These are phyloP conservation scores for Ophiosphaerella herpotricha DNA, from an alignment of 2,329 filamentous ascomycete species.

Conservation along the genomic window DNA sequence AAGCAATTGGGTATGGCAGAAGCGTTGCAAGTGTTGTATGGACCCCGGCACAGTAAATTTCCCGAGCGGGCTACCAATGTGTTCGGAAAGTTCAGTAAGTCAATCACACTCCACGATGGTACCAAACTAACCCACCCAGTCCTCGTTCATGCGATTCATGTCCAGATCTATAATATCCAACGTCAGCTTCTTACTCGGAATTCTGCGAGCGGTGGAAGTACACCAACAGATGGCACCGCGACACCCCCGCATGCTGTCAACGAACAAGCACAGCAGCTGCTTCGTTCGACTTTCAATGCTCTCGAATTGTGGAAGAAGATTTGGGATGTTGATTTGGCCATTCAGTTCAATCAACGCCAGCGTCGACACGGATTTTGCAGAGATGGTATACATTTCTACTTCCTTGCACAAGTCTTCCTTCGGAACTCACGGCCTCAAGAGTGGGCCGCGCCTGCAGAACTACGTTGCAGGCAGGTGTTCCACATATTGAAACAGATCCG, in stretches of 20 bases:
- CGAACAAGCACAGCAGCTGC: slow-evolving; percentile 54
- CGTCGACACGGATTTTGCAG: slow-evolving; percentile 71
- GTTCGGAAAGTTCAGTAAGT: slow-evolving; percentile 67
- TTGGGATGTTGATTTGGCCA: slow-evolving; percentile 72
- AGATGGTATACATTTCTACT: slow-evolving; percentile 75
- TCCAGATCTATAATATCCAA: slow-evolving; percentile 62
- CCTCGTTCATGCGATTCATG: slow-evolving; percentile 69
- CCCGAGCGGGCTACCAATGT: slow-evolving; percentile 70
- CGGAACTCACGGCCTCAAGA: slow-evolving; percentile 61
- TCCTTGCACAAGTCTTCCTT: slow-evolving; percentile 69
- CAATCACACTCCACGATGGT: not conserved
- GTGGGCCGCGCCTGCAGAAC: slow-evolving; percentile 61
- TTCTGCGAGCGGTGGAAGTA: slow-evolving; percentile 55
- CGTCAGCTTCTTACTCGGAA: slow-evolving; percentile 46
- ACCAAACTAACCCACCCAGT: slow-evolving; percentile 47
- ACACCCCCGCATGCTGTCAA: slow-evolving; percentile 52
- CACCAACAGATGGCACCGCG: slow-evolving; percentile 57
- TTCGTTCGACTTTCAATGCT: slow-evolving; percentile 55
- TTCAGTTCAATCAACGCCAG: slow-evolving; percentile 68
- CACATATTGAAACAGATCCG: slow-evolving; percentile 64
- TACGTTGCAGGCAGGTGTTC: slow-evolving; percentile 65
- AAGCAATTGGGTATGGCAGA: slow-evolving; percentile 69
- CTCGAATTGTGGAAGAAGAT: slow-evolving; percentile 73
- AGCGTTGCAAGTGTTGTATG: slow-evolving; percentile 65
- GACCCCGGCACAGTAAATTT: slow-evolving; percentile 62